Base-by-base conservation (phyloP, 306 rosid genomes). In the Echinosophora koreensis region DNA sequence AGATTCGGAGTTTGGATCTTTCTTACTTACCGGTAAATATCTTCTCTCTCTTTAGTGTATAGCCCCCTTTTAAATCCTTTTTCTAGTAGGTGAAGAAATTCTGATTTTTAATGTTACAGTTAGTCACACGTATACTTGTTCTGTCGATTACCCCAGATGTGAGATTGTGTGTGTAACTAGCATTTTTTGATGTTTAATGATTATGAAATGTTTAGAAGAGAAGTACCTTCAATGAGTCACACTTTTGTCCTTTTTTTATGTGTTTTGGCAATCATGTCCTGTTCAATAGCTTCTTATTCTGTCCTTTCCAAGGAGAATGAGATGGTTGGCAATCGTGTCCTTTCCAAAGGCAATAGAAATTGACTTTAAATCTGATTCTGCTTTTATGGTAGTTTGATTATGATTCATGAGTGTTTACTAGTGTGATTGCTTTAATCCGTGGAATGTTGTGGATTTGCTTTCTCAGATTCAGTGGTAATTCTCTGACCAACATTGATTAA, bases 1-100 rank as follows among this genome's bases (percentile, higher is more conserved):
- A 90, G 59, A 79, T 93, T 80, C 86, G 84, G 3, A 77, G 78
- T 73, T 73, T 93, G 79, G 96, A 90, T 86, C 92, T 93, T n/a
- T 93, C 97, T 27, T 89, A 89, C 81, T 64, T 90, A 82, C 91
- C 84, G 89, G 97, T 93, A 85, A 56, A 27, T 13, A 50, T 70
- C 22, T 39, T 39, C 2, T 14, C 8, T 59, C 22, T 22, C 55
- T 71, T 8, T 59, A 14, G 16, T 70, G 14, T 60, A 5, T 22
- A 22, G 22, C 12, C 62, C 62, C 15, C 35, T 3, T 4, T 9
- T 63, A 8, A 11, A 9, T 42, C 39, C 8, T 74, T n/a, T 51
- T 27, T 61, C 50, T n/a, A 22, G 13, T 59, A 73, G 32, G 30
- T 54, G 30, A 69, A 8, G 3, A 30, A 8, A 51, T 51, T 51